Percentiles rank a stretch among this genome's conserved stretches.
Evolutionary conservation across 2,329 filamentous ascomycete genomes (phyloP).

Genomic region (Fusarium veterinarium): DNA sequence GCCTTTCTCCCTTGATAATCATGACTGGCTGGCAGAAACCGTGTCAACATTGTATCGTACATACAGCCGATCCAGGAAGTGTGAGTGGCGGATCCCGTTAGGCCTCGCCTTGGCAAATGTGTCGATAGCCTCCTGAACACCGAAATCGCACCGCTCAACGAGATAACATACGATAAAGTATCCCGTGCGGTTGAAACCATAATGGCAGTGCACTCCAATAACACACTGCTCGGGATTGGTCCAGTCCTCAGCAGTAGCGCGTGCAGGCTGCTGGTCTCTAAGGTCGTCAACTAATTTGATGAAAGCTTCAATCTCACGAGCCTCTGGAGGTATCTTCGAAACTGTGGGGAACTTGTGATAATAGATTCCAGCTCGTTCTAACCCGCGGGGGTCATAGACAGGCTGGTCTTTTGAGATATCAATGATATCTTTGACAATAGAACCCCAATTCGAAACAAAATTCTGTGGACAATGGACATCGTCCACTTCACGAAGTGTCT

Average conservation of each 20-base stretch:
- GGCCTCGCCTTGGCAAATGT: slow-evolving; percentile 78
- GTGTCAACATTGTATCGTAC: slow-evolving; percentile 71
- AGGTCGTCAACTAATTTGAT: slow-evolving; percentile 69
- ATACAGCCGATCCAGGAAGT: slow-evolving; percentile 87
- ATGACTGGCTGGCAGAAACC: not conserved
- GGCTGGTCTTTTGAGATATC: slow-evolving; percentile 93
- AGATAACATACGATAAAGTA: slow-evolving; percentile 92
- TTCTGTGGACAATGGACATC: slow-evolving; percentile 79
- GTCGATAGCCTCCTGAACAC: slow-evolving; percentile 80
- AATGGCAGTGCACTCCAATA: slow-evolving; percentile 93
- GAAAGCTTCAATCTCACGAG: slow-evolving; percentile 65
- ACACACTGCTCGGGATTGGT: slow-evolving; percentile 56
- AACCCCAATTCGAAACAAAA: slow-evolving; percentile 76
- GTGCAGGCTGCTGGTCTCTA: slow-evolving; percentile 61
- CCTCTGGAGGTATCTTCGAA: slow-evolving; percentile 84
- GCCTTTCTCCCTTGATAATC: not conserved
- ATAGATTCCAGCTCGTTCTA: slow-evolving; percentile 73
- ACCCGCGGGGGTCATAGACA: slow-evolving; percentile 82
- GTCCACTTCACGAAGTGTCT: slow-evolving; percentile 91
- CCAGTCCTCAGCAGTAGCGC: slow-evolving; percentile 53
- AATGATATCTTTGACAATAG: slow-evolving; percentile 78
- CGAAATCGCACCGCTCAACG: slow-evolving; percentile 80
- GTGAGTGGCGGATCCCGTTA: slow-evolving; percentile 87
- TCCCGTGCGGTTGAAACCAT: slow-evolving; percentile 94
- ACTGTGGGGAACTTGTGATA: slow-evolving; percentile 93